Evolutionary conservation across 768 basidiomycete species (phyloP), one percentile per base, ranked within the genome.

Genomic region (Tylopilus rubrobrunneus): DNA sequence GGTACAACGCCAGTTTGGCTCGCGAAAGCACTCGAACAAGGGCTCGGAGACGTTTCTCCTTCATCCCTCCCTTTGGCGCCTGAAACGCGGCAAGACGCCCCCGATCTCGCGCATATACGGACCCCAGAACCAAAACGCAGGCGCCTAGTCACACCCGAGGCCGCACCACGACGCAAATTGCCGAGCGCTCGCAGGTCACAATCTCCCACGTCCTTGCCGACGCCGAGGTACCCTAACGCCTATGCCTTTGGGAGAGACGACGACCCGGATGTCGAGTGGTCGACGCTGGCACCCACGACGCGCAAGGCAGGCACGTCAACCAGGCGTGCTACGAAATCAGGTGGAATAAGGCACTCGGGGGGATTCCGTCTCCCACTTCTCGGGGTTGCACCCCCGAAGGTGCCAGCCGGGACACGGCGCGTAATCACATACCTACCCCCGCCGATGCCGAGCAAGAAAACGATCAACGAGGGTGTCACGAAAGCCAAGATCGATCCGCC

Each of bases 371-470:
- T 67, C 7, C 66, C 68, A 9, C 37, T 58, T 2, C 46, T 39
- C 9, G 49, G 60, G 7, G 33, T 42, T 37, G 31, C n/a, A 5
- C 28, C 25, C n/a, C 6, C 51, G 37, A 46, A n/a, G 36, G 15
- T 12, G 21, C 33, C 8, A 1, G 33, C 8, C 19, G 21, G 6
- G 45, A 31, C 45, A 25, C 53, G 29, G 19, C 67, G 67, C 4
- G 60, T 70, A 8, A 63, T 70, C 42, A 69, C 62, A 2, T 69
- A 69, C 48, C 49, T 70, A 1, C 67, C 67, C 1, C 67, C 67
- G 5, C 67, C 65, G 7, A 64, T 44, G 56, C 25, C 40, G 23
- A 46, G 8, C 28, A 44, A 29, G 23, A 45, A 53, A 2, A 40
- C 10, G 11, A 52, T 42, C 12, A 23, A 48, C 31, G 47, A 34